Conservation (phyloP, 129 eudicot genomes). For the Flaveria ramosissima region DNA sequence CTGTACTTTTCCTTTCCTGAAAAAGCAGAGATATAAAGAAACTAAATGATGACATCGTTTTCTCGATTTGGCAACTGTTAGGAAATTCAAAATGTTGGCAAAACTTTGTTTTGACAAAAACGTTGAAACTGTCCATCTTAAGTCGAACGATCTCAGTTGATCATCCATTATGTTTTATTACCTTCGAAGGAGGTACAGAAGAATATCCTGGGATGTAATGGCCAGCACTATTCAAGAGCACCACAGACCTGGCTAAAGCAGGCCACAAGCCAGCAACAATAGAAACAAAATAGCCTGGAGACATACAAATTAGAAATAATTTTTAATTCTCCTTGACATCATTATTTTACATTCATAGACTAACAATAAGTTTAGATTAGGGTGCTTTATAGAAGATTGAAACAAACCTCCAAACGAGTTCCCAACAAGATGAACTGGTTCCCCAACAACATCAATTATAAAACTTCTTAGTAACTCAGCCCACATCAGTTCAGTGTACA, state of each 20-base stretch:
- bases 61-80: neutral
- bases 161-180: slow-evolving; percentile 31
- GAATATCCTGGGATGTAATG: slow-evolving; percentile 68
- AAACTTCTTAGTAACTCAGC: slow-evolving; percentile 78
- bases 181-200: slow-evolving; percentile 54
- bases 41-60: slow-evolving; percentile 7
- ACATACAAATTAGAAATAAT: slow-evolving; percentile 3
- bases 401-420: slow-evolving; percentile 91
- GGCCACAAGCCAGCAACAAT: slow-evolving; percentile 94
- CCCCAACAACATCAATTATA: slow-evolving; percentile 79
- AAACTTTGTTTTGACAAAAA: slow-evolving; percentile 3
- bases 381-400: slow-evolving; percentile 10
- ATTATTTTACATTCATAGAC: neutral
- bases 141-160: slow-evolving; percentile 15
- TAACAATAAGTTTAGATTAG: slow-evolving; percentile 6
- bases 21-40: slow-evolving; percentile 15
- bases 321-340: neutral
- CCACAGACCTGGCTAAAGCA: slow-evolving; percentile 69
- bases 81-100: neutral
- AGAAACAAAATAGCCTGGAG: slow-evolving; percentile 73
- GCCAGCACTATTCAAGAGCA: slow-evolving; percentile 86
- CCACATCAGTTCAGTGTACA: slow-evolving; percentile 92
- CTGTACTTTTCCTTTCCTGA: slow-evolving; percentile 72
- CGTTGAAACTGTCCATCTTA: neutral
- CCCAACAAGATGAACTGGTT: slow-evolving; percentile 92